Evolutionary conservation across 2,329 filamentous ascomycete species (phyloP).

Genomic region (Clonostachys sp.): DNA sequence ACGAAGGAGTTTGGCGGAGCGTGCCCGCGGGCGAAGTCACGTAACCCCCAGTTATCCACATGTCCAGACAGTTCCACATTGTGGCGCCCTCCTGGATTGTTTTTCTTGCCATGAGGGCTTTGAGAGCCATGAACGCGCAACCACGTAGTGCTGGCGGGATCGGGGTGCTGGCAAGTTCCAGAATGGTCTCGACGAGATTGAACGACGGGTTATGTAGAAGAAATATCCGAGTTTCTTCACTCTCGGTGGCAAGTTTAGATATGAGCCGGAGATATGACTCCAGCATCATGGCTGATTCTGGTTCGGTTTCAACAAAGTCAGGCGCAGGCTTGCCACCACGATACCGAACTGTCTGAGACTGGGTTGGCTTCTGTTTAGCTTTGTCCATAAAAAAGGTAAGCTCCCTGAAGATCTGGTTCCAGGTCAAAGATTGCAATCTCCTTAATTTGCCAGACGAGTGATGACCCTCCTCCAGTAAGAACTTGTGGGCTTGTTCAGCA

Average conservation of each 20-base stretch:
- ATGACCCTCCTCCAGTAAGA: slow-evolving; percentile 80
- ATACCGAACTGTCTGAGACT: slow-evolving; percentile 31
- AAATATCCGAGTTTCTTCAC: slow-evolving; percentile 66
- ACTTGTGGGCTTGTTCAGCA: slow-evolving; percentile 80
- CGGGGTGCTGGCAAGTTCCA: slow-evolving; percentile 72
- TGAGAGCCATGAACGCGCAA: slow-evolving; percentile 75
- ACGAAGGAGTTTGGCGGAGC: slow-evolving; percentile 23
- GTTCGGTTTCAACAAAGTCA: slow-evolving; percentile 73
- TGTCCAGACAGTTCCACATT: slow-evolving; percentile 79
- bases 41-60: slow-evolving; percentile 67
- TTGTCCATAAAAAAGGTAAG: slow-evolving; percentile 78
- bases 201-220: slow-evolving; percentile 63
- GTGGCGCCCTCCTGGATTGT: slow-evolving; percentile 59
- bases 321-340: slow-evolving; percentile 56
- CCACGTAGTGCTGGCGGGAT: slow-evolving; percentile 76
- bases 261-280: slow-evolving; percentile 90
- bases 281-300: slow-evolving; percentile 93
- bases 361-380: slow-evolving; percentile 66
- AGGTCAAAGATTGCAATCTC: slow-evolving; percentile 80
- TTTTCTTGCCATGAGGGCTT: slow-evolving; percentile 73
- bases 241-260: slow-evolving; percentile 74
- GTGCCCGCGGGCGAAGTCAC: background rate
- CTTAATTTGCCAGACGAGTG: slow-evolving; percentile 73
- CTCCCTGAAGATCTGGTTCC: slow-evolving; percentile 89
- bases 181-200: slow-evolving; percentile 68